Evolutionary conservation across 805 yeast genomes (phyloP).

Genomic region (Candida manassasensis): DNA sequence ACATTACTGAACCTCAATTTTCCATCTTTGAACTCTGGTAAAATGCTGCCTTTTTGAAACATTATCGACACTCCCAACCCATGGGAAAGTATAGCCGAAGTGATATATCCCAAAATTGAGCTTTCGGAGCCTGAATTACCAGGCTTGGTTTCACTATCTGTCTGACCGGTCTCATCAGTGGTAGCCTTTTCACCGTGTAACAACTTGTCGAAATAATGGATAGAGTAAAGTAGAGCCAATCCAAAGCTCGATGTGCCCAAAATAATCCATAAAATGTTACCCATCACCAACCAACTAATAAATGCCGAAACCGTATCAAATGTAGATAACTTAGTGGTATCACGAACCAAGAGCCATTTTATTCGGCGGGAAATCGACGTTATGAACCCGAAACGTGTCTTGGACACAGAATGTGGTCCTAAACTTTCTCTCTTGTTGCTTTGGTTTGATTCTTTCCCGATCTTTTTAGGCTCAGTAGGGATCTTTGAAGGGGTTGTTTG

Average conservation of each 20-base stretch:
- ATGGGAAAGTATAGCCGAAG: slow-evolving; percentile 33
- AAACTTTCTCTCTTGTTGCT: too few relatives aligned
- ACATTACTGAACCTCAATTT: slow-evolving; percentile 42
- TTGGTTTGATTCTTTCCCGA: background rate
- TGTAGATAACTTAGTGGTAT: slow-evolving; percentile 41
- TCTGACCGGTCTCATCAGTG: slow-evolving; percentile 15
- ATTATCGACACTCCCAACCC: slow-evolving; percentile 34
- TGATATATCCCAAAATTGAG: slow-evolving; percentile 24
- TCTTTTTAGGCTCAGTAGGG: too few relatives aligned
- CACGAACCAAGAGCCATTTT: slow-evolving; percentile 47
- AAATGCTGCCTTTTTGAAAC: slow-evolving; percentile 34
- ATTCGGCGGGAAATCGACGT: slow-evolving; percentile 20
- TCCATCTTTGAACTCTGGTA: slow-evolving; percentile 48
- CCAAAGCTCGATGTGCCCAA: slow-evolving; percentile 57
- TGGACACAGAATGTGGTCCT: slow-evolving; percentile 29
- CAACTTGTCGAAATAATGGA: slow-evolving; percentile 33
- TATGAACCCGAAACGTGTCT: slow-evolving; percentile 22
- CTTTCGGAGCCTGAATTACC: background rate
- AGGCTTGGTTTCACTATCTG: slow-evolving; percentile 10
- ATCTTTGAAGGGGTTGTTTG: too few relatives aligned
- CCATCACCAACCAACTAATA: slow-evolving; percentile 54
- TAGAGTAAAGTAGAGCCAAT: slow-evolving; percentile 41
- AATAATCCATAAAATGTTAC: slow-evolving; percentile 49
- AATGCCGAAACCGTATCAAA: slow-evolving; percentile 51
- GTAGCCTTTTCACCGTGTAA: slow-evolving; percentile 13